Percentiles rank a stretch among this genome's conserved stretches.
Evolutionary conservation across 495 filamentous ascomycete species (phyloP).

Genomic region (Trichocladium uniseriatum): DNA sequence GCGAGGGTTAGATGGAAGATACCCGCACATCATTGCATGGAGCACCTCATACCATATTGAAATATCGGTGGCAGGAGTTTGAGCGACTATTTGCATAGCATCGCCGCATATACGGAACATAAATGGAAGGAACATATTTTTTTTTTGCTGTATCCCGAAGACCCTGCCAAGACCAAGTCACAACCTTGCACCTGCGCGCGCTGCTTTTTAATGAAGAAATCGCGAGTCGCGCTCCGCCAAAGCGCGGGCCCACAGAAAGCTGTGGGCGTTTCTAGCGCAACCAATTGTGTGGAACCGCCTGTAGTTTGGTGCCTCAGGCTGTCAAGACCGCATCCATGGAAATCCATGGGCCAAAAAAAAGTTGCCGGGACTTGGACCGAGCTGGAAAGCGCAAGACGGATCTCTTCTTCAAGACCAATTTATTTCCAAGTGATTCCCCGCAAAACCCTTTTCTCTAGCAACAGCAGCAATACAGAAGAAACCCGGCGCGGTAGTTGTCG

Average conservation of each 20-base stretch:
- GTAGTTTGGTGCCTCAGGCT: conserved; percentile 20
- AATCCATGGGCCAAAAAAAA: conserved; percentile 14
- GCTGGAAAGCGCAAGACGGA: neutral
- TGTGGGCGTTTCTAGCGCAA: conserved; percentile 14
- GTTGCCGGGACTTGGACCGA: conserved; percentile 10
- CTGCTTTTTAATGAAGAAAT: conserved; percentile 13
- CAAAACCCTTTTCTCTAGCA: neutral
- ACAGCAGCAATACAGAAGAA: conserved; percentile 3
- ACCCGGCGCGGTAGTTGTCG: neutral
- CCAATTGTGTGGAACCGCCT: neutral
- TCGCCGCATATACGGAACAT: neutral
- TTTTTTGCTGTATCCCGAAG: neutral
- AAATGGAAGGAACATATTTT: neutral
- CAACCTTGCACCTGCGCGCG: neutral
- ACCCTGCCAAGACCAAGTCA: too few relatives aligned
- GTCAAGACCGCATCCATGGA: conserved; percentile 4
- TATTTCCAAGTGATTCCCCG: neutral
- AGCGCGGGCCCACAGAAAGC: conserved; percentile 12
- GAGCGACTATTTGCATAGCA: too few relatives aligned
- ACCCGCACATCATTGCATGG: too few relatives aligned
- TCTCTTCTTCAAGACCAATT: neutral
- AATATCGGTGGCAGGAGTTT: too few relatives aligned
- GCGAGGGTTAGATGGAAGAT: too few relatives aligned
- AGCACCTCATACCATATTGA: too few relatives aligned
- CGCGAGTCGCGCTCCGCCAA: conserved; percentile 17